Evolutionary conservation across 352 stramenopile genomes (phyloP), one percentile per base, ranked within the genome.

Genomic region (Lagenidium giganteum): DNA sequence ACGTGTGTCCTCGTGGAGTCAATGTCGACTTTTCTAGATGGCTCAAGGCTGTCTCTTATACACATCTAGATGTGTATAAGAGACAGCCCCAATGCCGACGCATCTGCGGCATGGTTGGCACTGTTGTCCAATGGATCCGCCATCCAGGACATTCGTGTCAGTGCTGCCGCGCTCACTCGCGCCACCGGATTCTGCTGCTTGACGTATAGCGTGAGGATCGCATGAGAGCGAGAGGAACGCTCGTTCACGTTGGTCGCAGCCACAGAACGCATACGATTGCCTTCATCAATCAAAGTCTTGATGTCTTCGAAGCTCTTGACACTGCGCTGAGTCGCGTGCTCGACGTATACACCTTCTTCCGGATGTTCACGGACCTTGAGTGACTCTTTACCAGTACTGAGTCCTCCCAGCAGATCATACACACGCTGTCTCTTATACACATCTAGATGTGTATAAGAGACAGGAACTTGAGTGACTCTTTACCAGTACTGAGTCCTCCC

Each of bases 331-430:
- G 63, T 64, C 4, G 70, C 72, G 38, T 77, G 62, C 25, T 92
- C 74, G 8, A 88, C 77, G 21, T 66, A 89, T 1, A 74, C 64
- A 22, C 80, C 80, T 4, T 80, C 52, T 54, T 85, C 65, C 3
- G 74, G 70, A n/a, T 83, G 78, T 37, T 92, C 80, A 6, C 80
- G 66, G 17, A 87, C 59, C 35, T 87, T 87, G 6, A 92, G 64
- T 18, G 77, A 61, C 51, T 74, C 67, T 55, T 87, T 62, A 12
- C 30, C 30, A 31, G 39, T 34, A 13, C 41, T 46, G 22, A 36
- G 9, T 14, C 16, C 24, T 7, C 18, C 23, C 36, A 33, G 17
- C 48, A 14, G 38, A 38, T 4, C 29, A 30, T 23, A 11, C 26
- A 28, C 8, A 17, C n/a, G 17, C 30, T n/a, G n/a, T n/a, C n/a